Conservation (phyloP, 2,329 filamentous ascomycete genomes). For the Neopestalotiopsis sp. region DNA sequence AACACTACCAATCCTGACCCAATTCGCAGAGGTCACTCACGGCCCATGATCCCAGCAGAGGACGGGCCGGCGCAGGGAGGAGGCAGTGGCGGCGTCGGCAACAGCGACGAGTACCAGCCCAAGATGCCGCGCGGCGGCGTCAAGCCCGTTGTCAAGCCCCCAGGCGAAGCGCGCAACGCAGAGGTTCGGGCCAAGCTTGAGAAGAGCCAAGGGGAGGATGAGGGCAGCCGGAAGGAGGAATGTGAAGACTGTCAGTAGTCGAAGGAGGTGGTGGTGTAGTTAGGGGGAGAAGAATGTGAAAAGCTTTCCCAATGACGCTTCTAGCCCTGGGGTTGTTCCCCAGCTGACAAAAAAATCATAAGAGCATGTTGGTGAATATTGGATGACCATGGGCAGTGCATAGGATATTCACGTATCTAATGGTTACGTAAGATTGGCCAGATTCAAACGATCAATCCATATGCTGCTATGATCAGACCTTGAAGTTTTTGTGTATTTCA, state of each 20-base stretch:
- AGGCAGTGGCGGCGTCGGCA: not conserved
- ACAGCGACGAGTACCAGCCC: not conserved
- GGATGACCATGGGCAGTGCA: not conserved
- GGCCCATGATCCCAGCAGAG: conserved; percentile 14
- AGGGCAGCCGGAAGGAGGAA: conserved; percentile 21
- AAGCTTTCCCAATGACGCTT: too few species aligned
- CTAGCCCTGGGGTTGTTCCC: too few species aligned
- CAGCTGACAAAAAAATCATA: too few species aligned
- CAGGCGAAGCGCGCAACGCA: conserved; percentile 3
- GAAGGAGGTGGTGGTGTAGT: conserved; percentile 6
- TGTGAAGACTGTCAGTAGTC: conserved; percentile 44
- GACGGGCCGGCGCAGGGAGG: not conserved
- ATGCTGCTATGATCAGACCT: not conserved
- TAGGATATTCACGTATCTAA: not conserved
- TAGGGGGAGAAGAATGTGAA: not conserved
- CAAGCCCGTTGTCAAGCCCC: conserved; percentile 16
- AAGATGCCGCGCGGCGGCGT: conserved; percentile 9
- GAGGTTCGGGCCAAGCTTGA: conserved; percentile 11
- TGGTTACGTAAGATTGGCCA: not conserved
- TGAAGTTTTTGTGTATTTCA: not conserved
- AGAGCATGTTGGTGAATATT: too few species aligned
- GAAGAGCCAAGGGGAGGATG: not conserved
- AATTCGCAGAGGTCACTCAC: conserved; percentile 17
- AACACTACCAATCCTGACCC: not conserved
- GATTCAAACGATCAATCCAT: not conserved